Conservation (phyloP, 192 early-diverging fungal genomes). For the Borealophlyctis nickersoniae region DNA sequence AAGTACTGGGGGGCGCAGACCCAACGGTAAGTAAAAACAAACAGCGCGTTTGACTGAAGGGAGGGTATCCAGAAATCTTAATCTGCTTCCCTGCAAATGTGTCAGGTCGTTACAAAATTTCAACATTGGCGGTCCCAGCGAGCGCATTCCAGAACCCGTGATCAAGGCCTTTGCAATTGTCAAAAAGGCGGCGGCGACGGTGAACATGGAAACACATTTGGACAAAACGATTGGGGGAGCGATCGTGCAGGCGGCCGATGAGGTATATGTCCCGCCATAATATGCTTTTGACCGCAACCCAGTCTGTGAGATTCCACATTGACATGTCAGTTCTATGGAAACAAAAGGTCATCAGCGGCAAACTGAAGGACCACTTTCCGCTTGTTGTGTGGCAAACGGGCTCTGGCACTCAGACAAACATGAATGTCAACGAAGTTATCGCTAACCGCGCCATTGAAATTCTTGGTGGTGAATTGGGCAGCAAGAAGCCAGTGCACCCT, state of each 20-base stretch:
- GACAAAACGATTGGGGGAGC: conserved; percentile 78
- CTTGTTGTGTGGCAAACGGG: conserved; percentile 97
- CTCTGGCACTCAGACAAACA: conserved; percentile 95
- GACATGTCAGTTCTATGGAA: no score
- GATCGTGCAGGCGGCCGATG: conserved; percentile 84
- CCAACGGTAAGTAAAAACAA: conserved; percentile 62
- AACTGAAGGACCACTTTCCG: conserved; percentile 94
- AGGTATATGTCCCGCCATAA: conserved; percentile 42
- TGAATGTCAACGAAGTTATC: conserved; percentile 72
- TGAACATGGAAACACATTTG: conserved; percentile 89
- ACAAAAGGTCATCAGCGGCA: conserved; percentile 85
- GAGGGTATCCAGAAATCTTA: no score
- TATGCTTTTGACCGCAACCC: no score
- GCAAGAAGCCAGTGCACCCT: conserved; percentile 94
- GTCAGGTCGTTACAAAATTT: conserved; percentile 88
- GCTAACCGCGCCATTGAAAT: conserved; percentile 98
- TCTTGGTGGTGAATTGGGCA: conserved; percentile 81
- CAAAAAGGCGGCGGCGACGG: conserved; percentile 92
- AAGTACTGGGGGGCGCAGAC: conserved; percentile 99
- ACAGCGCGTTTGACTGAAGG: no score
- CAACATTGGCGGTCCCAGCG: conserved; percentile 88
- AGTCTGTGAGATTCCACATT: no score
- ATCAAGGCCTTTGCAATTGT: conserved; percentile 93
- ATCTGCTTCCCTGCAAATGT: neutral
- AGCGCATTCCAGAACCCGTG: conserved; percentile 93